phyloP scores from a whole-genome alignment of 805 yeast species.

The Monosporozyma solicola region DNA sequence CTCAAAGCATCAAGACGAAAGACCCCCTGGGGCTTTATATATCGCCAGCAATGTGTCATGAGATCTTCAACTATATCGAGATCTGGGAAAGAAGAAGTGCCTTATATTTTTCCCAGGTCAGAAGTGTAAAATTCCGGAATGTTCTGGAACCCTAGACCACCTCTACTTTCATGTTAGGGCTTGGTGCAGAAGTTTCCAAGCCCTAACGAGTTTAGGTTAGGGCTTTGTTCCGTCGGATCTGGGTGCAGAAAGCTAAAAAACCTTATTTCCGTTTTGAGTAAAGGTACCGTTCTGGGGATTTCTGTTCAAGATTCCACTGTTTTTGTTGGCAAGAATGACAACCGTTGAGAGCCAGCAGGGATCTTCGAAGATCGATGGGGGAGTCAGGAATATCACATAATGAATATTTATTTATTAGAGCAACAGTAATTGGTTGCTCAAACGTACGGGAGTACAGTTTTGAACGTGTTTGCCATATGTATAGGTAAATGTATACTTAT shows the following conservation, averaged over 20 bases:
- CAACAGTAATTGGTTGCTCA: too few species aligned
- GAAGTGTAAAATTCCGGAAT: slow-evolving; percentile 1
- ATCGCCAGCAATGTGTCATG: neutral
- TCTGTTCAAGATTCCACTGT: neutral
- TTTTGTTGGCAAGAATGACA: neutral
- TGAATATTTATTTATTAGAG: too few species aligned
- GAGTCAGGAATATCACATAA: too few species aligned
- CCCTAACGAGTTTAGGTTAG: neutral
- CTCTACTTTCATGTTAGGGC: neutral
- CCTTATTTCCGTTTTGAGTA: neutral
- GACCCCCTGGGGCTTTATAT: neutral
- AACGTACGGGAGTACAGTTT: too few species aligned
- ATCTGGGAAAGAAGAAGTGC: neutral
- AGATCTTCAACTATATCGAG: neutral
- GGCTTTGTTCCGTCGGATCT: neutral
- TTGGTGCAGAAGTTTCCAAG: neutral
- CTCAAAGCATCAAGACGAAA: too few species aligned
- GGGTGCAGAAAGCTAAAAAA: neutral
- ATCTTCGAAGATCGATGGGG: too few species aligned
- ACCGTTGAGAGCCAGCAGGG: too few species aligned
- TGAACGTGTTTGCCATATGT: too few species aligned
- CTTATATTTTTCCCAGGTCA: too few species aligned
- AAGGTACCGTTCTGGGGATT: neutral
- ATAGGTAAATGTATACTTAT: too few species aligned
- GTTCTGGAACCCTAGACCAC: neutral